A percentile compares a stretch with the other conserved stretches of the same genome.
Evolutionary conservation across 192 early-diverging fungal species (phyloP).

Genomic region (Podila clonocystis): DNA sequence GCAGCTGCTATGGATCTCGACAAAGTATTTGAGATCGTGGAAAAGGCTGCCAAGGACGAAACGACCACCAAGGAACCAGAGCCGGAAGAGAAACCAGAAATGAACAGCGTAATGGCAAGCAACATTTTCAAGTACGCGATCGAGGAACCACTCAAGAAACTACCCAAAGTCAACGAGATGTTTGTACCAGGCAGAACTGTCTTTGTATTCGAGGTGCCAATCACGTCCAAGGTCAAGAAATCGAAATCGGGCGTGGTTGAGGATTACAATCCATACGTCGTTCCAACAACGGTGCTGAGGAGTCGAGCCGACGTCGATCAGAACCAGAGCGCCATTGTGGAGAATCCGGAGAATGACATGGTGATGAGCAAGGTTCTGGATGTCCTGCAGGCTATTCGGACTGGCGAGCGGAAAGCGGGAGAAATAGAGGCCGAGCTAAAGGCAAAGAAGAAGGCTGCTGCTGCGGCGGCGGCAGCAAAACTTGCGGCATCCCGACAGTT

Average conservation of each 20-base stretch:
- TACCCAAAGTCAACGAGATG: slow-evolving; percentile 68
- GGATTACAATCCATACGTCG: slow-evolving; percentile 60
- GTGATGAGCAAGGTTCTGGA: slow-evolving; percentile 79
- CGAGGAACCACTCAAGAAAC: slow-evolving; percentile 44
- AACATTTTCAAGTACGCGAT: slow-evolving; percentile 60
- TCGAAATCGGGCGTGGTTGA: slow-evolving; percentile 55
- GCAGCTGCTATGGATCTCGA: slow-evolving; percentile 55
- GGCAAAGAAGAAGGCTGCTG: slow-evolving; percentile 53
- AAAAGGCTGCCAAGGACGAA: slow-evolving; percentile 53
- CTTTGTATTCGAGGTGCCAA: slow-evolving; percentile 72
- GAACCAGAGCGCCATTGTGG: slow-evolving; percentile 47
- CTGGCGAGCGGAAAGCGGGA: slow-evolving; percentile 45
- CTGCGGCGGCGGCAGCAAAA: slow-evolving; percentile 14
- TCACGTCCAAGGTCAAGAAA: slow-evolving; percentile 33
- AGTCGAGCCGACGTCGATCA: slow-evolving; percentile 75
- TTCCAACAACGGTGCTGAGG: slow-evolving; percentile 79
- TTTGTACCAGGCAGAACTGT: slow-evolving; percentile 83
- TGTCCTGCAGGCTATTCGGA: slow-evolving; percentile 63
- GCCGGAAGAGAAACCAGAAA: slow-evolving; percentile 40
- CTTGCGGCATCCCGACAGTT: slow-evolving; percentile 27
- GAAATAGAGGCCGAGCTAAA: slow-evolving; percentile 55
- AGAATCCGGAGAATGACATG: slow-evolving; percentile 66
- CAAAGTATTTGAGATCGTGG: slow-evolving; percentile 44
- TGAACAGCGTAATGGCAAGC: slow-evolving; percentile 55
- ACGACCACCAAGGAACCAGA: slow-evolving; percentile 11